These are phyloP conservation scores for Nicotiana paniculata DNA, from an alignment of 257 asterid species.

Conservation along the genomic window DNA sequence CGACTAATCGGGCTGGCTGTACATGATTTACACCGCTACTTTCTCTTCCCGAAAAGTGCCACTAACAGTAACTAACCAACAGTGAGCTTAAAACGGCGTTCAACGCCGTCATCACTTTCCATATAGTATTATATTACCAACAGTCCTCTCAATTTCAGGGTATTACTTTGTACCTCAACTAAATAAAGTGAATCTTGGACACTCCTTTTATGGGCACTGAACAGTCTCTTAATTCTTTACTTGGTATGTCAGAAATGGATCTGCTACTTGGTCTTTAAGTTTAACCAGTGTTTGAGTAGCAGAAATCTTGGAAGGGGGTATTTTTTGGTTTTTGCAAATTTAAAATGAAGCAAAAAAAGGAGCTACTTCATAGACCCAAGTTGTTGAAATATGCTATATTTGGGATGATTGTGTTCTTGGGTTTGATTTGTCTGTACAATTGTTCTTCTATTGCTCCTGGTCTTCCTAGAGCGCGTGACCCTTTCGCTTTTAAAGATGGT, in stretches of 20 bases:
- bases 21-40: neutral
- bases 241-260: constrained; percentile 39
- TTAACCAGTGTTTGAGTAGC: neutral
- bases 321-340: neutral
- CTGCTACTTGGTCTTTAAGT: constrained; percentile 33
- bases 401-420: constrained; percentile 48
- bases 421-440: constrained; percentile 56
- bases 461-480: constrained; percentile 51
- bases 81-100: neutral
- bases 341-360: constrained; percentile 46
- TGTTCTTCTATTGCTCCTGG: constrained; percentile 48
- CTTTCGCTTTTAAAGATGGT: constrained; percentile 32
- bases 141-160: neutral
- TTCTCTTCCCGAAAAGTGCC: neutral
- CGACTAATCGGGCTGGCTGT: neutral
- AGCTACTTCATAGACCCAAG: constrained; percentile 26
- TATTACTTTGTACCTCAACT: neutral
- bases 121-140: neutral
- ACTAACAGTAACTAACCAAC: constrained; percentile 7
- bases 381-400: constrained; percentile 42
- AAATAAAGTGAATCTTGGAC: neutral
- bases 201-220: constrained; percentile 7
- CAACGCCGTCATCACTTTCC: neutral
- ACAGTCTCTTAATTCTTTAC: constrained; percentile 22
- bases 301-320: neutral